These are phyloP conservation scores for Geotrichum histeridarum DNA, from an alignment of 1,139 yeast genomes.

Conservation along the genomic window DNA sequence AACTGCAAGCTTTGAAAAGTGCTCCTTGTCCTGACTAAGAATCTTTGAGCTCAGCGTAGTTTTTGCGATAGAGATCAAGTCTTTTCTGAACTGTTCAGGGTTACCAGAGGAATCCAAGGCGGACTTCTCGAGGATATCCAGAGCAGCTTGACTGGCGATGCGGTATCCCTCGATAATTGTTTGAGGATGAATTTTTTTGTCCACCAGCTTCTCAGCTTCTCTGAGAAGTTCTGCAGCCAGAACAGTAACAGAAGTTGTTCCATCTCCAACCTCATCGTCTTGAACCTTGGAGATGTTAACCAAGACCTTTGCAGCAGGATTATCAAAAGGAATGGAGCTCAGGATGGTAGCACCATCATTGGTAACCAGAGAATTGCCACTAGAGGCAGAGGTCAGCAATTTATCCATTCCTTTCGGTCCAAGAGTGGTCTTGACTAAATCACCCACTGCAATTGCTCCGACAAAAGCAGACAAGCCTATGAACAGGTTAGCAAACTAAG, in stretches of 20 bases:
- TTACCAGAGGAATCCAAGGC: conserved; percentile 72
- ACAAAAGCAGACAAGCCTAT: conserved; percentile 80
- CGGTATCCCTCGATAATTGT: conserved; percentile 94
- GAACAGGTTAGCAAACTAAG: conserved; percentile 5
- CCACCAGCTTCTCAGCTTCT: conserved; percentile 92
- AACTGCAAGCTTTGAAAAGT: conserved; percentile 85
- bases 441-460: conserved; percentile 98
- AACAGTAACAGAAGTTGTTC: conserved; percentile 97
- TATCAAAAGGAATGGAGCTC: conserved; percentile 89
- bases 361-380: conserved; percentile 75
- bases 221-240: conserved; percentile 84
- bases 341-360: conserved; percentile 98
- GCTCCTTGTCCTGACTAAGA: conserved; percentile 87
- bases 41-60: conserved; percentile 93
- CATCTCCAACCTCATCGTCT: conserved; percentile 98
- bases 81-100: conserved; percentile 62
- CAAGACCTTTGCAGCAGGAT: conserved; percentile 96
- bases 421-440: conserved; percentile 86
- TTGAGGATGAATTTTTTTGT: conserved; percentile 93
- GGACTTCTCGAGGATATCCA: conserved; percentile 67
- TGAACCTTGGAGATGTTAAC: conserved; percentile 95
- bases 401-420: conserved; percentile 99
- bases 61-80: conserved; percentile 79
- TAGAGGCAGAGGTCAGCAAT: conserved; percentile 78
- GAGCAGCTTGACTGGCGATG: conserved; percentile 78